These are phyloP conservation scores for Claviceps sorghi DNA, from an alignment of 2,329 filamentous ascomycete species.

Conservation along the genomic window DNA sequence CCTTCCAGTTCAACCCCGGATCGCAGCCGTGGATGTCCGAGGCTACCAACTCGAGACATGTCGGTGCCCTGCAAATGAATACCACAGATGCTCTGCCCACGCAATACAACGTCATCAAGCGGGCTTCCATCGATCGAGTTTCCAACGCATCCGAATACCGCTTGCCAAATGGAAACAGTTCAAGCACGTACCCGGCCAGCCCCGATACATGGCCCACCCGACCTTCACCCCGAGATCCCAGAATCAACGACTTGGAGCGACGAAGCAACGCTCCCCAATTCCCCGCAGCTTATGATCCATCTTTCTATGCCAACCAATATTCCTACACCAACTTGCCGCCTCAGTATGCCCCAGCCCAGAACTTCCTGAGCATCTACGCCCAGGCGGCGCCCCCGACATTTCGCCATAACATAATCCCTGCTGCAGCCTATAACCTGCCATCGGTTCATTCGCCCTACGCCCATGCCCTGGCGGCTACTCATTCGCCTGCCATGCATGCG, in stretches of 20 bases:
- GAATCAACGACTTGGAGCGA: constrained; percentile 24
- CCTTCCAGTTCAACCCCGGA: constrained; percentile 33
- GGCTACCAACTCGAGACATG: constrained; percentile 12
- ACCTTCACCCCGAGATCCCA: constrained; percentile 19
- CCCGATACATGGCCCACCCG: constrained; percentile 26
- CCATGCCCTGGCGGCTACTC: constrained; percentile 12
- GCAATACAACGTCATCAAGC: constrained; percentile 17
- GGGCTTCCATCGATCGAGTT: constrained; percentile 25
- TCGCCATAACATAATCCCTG: constrained; percentile 23
- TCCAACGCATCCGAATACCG: constrained; percentile 19
- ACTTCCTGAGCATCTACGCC: constrained; percentile 10
- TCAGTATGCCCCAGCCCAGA: constrained; percentile 20
- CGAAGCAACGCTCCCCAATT: constrained; percentile 20
- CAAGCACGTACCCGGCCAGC: constrained; percentile 15
- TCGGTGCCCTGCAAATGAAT: constrained; percentile 18
- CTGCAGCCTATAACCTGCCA: constrained; percentile 20
- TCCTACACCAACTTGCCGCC: constrained; percentile 15
- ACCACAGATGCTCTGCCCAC: constrained; percentile 15
- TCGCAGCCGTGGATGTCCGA: constrained; percentile 32
- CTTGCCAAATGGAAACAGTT: constrained; percentile 15
- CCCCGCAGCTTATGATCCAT: constrained; percentile 13
- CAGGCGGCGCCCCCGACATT: background rate
- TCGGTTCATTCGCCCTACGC: constrained; percentile 18
- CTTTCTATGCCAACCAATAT: constrained; percentile 20
- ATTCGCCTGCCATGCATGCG: constrained; percentile 18